These are phyloP conservation scores for Xylogone sp. DNA, from an alignment of 2,329 filamentous ascomycete species.

Conservation along the genomic window DNA sequence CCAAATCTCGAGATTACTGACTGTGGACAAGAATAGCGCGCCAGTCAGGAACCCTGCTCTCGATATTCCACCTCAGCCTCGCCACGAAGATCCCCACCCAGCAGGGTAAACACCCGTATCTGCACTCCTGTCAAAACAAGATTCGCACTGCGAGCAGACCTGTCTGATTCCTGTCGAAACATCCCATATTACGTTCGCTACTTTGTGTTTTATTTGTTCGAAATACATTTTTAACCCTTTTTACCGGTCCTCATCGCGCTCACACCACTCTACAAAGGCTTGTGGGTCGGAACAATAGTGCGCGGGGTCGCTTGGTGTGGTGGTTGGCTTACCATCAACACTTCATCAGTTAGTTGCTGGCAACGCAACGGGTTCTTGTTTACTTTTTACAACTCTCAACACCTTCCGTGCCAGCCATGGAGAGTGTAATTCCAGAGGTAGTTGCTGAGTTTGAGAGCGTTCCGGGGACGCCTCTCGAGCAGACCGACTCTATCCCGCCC, in stretches of 20 bases:
- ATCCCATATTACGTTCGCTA: background rate
- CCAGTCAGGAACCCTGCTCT: background rate
- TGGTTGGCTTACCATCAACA: background rate
- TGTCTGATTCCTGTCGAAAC: background rate
- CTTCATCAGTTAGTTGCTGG: background rate
- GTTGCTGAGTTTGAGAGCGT: slow-evolving; percentile 12
- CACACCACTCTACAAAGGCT: background rate
- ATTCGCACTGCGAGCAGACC: background rate
- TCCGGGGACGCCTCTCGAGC: slow-evolving; percentile 15
- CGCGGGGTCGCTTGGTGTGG: background rate
- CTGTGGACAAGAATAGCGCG: background rate
- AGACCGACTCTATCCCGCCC: slow-evolving; percentile 22
- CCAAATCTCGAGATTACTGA: background rate
- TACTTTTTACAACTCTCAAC: background rate
- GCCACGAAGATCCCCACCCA: background rate
- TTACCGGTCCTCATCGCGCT: background rate
- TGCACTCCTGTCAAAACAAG: background rate
- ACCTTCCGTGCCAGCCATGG: slow-evolving; percentile 13
- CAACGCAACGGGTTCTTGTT: background rate
- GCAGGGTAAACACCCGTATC: background rate
- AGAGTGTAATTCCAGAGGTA: slow-evolving; percentile 16
- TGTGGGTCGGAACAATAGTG: background rate
- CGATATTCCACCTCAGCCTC: background rate
- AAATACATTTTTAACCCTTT: background rate
- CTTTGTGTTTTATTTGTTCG: background rate